Conservation (phyloP, 345 rosid genomes). For the Arabis alpina region DNA sequence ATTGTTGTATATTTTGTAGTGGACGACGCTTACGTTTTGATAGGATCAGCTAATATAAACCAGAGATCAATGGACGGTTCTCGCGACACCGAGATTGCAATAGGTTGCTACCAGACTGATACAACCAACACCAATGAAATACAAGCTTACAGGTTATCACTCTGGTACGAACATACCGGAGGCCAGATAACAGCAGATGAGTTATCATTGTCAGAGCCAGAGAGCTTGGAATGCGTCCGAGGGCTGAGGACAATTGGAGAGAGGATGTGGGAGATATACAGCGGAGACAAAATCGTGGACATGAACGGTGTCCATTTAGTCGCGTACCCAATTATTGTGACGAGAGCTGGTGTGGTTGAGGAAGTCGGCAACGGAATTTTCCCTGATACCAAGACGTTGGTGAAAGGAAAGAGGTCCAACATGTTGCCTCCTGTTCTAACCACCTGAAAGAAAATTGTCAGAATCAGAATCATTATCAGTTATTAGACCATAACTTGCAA, state of each 20-base stretch:
- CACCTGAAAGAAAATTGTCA: conserved; percentile 45
- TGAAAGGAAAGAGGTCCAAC: conserved; percentile 73
- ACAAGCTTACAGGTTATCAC: conserved; percentile 60
- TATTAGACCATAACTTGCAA: conserved; percentile 26
- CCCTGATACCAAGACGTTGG: conserved; percentile 78
- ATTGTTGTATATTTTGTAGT: conserved; percentile 46
- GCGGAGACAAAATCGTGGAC: conserved; percentile 64
- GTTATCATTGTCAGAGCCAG: conserved; percentile 51
- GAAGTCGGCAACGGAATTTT: conserved; percentile 59
- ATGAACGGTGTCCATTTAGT: conserved; percentile 81
- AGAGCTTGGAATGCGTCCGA: conserved; percentile 61
- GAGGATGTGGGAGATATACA: conserved; percentile 74
- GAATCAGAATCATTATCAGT: background rate
- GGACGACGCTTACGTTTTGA: conserved; percentile 69
- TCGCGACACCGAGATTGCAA: conserved; percentile 87
- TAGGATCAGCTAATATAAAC: conserved; percentile 86
- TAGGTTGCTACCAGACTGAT: conserved; percentile 71
- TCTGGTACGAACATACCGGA: conserved; percentile 81
- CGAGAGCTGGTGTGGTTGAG: conserved; percentile 56
- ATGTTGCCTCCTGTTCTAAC: conserved; percentile 69
- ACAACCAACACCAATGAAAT: conserved; percentile 42
- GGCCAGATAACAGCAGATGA: conserved; percentile 45
- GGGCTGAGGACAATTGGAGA: conserved; percentile 59
- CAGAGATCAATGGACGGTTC: conserved; percentile 92
- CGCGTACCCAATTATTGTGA: conserved; percentile 62